These are phyloP conservation scores for Piper betle DNA, from an alignment of 164 flowering plant species.

Conservation along the genomic window DNA sequence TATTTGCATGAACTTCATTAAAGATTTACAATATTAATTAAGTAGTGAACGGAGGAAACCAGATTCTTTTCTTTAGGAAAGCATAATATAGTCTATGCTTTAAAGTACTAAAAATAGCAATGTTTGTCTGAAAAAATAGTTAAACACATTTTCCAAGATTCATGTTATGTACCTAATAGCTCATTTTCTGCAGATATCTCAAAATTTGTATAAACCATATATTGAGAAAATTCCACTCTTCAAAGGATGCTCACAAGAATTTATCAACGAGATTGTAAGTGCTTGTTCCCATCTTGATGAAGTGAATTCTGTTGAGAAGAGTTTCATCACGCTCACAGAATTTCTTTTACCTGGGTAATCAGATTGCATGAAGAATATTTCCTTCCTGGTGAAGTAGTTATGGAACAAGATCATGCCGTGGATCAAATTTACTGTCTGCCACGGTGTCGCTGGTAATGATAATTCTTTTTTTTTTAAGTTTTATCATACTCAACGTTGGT, in stretches of 20 bases:
- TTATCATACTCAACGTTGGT: not conserved
- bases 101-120: not conserved
- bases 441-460: slow-evolving; percentile 54
- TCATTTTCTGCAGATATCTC: slow-evolving; percentile 55
- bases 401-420: slow-evolving; percentile 71
- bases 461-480: not conserved
- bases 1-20: not conserved
- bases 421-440: slow-evolving; percentile 80
- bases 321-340: not conserved
- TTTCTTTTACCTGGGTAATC: slow-evolving; percentile 40
- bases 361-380: slow-evolving; percentile 77
- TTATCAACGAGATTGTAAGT: slow-evolving; percentile 83
- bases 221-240: slow-evolving; percentile 62
- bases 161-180: not conserved
- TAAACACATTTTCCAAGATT: not conserved
- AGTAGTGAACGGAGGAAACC: too few relatives aligned
- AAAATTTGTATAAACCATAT: slow-evolving; percentile 43
- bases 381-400: slow-evolving; percentile 78
- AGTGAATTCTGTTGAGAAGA: not conserved
- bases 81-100: not conserved
- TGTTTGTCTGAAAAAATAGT: not conserved
- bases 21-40: not conserved
- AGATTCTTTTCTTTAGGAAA: not conserved
- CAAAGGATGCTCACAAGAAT: slow-evolving; percentile 67
- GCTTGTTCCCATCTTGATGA: not conserved